These are phyloP conservation scores for Volvox carteri DNA, from an alignment of 163 green algal species.

Conservation along the genomic window DNA sequence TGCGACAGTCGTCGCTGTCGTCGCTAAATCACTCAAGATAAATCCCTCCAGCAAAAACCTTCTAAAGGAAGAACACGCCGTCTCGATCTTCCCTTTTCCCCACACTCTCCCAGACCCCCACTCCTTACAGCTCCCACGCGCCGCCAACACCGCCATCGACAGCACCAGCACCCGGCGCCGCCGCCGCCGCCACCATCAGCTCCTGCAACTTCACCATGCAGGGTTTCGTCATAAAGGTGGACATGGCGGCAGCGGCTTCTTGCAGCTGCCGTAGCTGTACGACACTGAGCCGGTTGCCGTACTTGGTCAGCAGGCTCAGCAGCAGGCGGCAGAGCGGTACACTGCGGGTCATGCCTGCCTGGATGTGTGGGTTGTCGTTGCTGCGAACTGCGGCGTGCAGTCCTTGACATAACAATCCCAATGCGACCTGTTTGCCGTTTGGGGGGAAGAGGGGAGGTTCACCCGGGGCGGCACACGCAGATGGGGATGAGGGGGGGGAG, in stretches of 20 bases:
- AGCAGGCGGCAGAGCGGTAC: conserved; percentile 36
- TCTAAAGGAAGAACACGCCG: too few species aligned
- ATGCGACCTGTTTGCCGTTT: conserved; percentile 17
- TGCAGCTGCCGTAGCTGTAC: not conserved
- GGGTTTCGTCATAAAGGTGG: conserved; percentile 34
- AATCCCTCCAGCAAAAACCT: too few species aligned
- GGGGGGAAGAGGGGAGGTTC: too few species aligned
- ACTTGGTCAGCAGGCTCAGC: conserved; percentile 4
- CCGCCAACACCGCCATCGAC: too few species aligned
- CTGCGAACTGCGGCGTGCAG: not conserved
- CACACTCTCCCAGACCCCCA: too few species aligned
- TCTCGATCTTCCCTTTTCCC: too few species aligned
- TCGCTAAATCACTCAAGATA: too few species aligned
- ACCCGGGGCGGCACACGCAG: too few species aligned
- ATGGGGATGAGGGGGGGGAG: not conserved
- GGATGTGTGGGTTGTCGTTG: not conserved
- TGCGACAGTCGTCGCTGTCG: too few species aligned
- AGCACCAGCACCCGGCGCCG: too few species aligned
- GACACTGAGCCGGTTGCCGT: not conserved
- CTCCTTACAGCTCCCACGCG: too few species aligned
- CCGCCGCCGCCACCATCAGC: too few species aligned
- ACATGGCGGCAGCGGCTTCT: not conserved
- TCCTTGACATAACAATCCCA: not conserved
- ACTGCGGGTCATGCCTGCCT: not conserved
- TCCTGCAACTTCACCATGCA: conserved; percentile 22